These are phyloP conservation scores for Nicotiana tomentosiformis DNA, from an alignment of 257 asterid species.

Conservation along the genomic window DNA sequence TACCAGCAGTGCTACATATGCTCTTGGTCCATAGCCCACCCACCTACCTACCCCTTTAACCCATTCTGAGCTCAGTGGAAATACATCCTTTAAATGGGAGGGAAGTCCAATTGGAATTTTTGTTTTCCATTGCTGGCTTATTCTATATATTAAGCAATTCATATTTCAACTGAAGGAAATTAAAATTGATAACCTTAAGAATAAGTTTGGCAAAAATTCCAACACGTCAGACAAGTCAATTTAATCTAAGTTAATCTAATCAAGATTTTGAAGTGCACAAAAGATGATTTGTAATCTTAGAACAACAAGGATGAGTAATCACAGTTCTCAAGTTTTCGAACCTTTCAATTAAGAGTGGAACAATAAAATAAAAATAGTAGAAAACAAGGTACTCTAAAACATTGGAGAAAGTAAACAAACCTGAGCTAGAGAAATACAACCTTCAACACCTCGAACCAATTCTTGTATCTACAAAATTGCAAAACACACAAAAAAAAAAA, in stretches of 20 bases:
- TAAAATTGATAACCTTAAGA: conserved; percentile 22
- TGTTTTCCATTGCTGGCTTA: background rate
- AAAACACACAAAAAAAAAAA: conserved; percentile 4
- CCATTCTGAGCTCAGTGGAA: background rate
- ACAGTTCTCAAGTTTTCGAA: conserved; percentile 33
- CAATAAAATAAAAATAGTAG: conserved; percentile 7
- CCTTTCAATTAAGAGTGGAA: conserved; percentile 19
- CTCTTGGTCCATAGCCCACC: background rate
- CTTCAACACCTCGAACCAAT: conserved; percentile 70
- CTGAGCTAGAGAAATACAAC: conserved; percentile 90
- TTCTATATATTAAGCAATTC: background rate
- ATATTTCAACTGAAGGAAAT: background rate
- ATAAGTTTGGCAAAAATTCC: background rate
- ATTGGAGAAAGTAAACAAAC: conserved; percentile 62
- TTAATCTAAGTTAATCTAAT: conserved; percentile 6
- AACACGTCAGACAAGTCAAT: background rate
- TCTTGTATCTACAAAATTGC: conserved; percentile 65
- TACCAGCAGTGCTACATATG: background rate
- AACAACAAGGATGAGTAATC: conserved; percentile 18
- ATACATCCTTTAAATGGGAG: conserved; percentile 14
- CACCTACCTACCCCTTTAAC: background rate
- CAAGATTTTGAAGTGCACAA: conserved; percentile 10
- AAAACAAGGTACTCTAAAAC: conserved; percentile 12
- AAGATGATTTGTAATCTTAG: conserved; percentile 12
- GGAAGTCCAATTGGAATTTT: background rate